A percentile compares a stretch with the other conserved stretches of the same genome.
Evolutionary conservation across 768 basidiomycete genomes (phyloP).

Genomic region (Dioszegia hungarica): DNA sequence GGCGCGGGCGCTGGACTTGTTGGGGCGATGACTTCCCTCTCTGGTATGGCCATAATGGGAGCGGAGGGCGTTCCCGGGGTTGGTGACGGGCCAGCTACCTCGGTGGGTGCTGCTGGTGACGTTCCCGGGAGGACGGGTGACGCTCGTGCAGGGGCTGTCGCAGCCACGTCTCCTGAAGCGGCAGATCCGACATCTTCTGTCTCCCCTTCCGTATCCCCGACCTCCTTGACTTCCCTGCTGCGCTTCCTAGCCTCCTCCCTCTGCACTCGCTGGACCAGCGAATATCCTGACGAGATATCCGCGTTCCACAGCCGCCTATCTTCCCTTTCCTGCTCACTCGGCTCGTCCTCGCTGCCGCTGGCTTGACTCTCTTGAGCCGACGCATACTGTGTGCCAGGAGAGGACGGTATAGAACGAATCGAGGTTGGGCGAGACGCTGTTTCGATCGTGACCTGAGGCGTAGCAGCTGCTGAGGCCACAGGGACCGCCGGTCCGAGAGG

Average conservation of each 20-base stretch:
- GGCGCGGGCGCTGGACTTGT: too few species aligned
- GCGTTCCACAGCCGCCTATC: conserved; percentile 40
- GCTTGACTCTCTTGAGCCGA: conserved; percentile 18
- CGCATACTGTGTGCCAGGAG: conserved; percentile 8
- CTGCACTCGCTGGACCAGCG: conserved; percentile 31
- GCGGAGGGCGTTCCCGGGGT: too few species aligned
- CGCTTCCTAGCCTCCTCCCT: conserved; percentile 29
- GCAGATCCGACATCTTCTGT: too few species aligned
- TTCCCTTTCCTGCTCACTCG: conserved; percentile 19
- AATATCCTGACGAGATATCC: conserved; percentile 42
- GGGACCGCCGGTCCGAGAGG: not conserved
- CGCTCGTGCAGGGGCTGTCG: too few species aligned
- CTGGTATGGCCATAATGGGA: too few species aligned
- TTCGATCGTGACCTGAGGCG: not conserved
- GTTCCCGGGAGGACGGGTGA: too few species aligned
- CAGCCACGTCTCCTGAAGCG: too few species aligned
- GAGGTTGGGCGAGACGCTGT: not conserved
- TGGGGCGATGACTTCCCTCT: too few species aligned
- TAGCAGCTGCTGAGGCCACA: not conserved
- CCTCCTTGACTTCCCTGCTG: conserved; percentile 7
- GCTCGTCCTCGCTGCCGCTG: not conserved
- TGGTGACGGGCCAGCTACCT: too few species aligned
- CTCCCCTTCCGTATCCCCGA: too few species aligned
- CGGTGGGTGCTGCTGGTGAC: too few species aligned
- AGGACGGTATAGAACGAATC: not conserved